Conservation (phyloP, 2,329 filamentous ascomycete species). For the Colletotrichum sojae region DNA sequence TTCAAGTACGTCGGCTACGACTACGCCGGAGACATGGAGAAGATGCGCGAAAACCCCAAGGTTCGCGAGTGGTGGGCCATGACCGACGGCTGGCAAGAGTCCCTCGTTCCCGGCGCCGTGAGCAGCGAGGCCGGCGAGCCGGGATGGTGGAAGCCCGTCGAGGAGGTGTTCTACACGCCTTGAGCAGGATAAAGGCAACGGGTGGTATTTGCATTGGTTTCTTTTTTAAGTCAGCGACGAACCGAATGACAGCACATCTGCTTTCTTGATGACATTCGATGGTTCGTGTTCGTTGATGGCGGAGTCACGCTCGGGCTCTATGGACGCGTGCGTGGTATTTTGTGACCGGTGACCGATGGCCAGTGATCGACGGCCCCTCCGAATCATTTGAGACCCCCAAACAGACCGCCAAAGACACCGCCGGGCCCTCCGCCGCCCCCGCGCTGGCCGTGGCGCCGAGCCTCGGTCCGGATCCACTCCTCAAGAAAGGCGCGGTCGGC, state of each 20-base stretch:
- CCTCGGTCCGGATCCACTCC: conserved; percentile 68
- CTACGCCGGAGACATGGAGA: conserved; percentile 81
- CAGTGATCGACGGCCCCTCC: background rate
- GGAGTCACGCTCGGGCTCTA: background rate
- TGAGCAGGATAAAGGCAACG: conserved; percentile 48
- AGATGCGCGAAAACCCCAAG: conserved; percentile 79
- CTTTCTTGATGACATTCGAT: conserved; percentile 15
- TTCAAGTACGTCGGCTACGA: conserved; percentile 86
- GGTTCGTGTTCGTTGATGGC: background rate
- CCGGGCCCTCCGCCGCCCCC: conserved; percentile 59
- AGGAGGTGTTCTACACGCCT: conserved; percentile 77
- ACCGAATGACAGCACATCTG: conserved; percentile 24
- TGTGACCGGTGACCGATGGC: background rate
- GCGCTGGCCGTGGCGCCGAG: conserved; percentile 60
- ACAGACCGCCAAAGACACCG: conserved; percentile 56
- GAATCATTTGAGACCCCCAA: conserved; percentile 50
- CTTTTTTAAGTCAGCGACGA: conserved; percentile 27
- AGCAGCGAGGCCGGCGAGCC: conserved; percentile 71
- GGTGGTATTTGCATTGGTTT: conserved; percentile 25
- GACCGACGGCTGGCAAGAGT: conserved; percentile 83
- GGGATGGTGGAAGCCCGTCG: conserved; percentile 78
- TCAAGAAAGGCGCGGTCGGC: conserved; percentile 64
- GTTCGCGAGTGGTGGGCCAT: conserved; percentile 86
- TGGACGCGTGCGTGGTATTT: background rate
- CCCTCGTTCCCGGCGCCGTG: conserved; percentile 70